Evolutionary conservation across 2,329 filamentous ascomycete genomes (phyloP).

Genomic region (Trichoderma koningiopsis): DNA sequence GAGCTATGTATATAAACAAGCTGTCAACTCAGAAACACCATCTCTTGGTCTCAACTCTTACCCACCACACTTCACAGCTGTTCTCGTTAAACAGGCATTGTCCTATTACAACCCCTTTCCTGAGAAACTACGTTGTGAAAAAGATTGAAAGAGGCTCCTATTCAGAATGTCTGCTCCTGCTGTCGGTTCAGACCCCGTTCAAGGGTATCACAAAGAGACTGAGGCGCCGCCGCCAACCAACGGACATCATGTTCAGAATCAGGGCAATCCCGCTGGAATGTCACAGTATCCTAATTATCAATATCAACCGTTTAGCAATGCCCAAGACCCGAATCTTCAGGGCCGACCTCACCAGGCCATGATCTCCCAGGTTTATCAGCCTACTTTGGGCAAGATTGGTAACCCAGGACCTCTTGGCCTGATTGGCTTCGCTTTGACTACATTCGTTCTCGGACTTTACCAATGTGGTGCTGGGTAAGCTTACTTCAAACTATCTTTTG

Average conservation of each 20-base stretch:
- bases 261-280: constrained; percentile 6
- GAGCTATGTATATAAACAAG: constrained; percentile 14
- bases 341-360: constrained; percentile 39
- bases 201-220: constrained; percentile 18
- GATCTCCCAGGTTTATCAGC: constrained; percentile 41
- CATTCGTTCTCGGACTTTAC: constrained; percentile 58
- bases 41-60: background rate
- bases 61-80: background rate
- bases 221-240: constrained; percentile 12
- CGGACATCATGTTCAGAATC: background rate
- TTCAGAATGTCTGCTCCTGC: constrained; percentile 24
- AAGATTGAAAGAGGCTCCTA: background rate
- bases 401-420: constrained; percentile 64
- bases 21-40: background rate
- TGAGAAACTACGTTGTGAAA: background rate
- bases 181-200: constrained; percentile 3
- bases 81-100: background rate
- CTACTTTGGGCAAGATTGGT: constrained; percentile 50
- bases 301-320: background rate
- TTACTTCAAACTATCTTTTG: background rate
- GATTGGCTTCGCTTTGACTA: constrained; percentile 66
- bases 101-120: background rate
- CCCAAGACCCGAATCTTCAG: background rate
- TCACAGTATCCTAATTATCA: constrained; percentile 10
- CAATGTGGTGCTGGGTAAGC: constrained; percentile 52